phyloP scores from a whole-genome alignment of 2,329 filamentous ascomycete genomes.

The Aureobasidium sp. region DNA sequence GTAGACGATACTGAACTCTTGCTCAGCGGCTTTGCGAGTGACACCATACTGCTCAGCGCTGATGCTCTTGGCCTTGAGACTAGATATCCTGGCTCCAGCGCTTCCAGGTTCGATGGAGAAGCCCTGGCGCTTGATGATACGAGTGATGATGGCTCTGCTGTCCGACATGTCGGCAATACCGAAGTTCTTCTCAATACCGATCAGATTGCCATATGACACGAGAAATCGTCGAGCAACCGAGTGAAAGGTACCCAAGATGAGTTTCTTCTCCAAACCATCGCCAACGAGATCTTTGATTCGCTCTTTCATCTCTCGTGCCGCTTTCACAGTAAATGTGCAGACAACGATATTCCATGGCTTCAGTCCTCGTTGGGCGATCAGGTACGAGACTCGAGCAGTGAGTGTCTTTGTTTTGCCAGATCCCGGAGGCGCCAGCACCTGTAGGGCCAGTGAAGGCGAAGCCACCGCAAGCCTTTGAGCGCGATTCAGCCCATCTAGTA shows the following conservation, averaged over 20 bases:
- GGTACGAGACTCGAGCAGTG: constrained; percentile 83
- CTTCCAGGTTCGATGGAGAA: constrained; percentile 60
- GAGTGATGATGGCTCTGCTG: constrained; percentile 67
- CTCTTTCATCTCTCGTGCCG: constrained; percentile 86
- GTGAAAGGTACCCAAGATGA: constrained; percentile 90
- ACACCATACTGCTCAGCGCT: constrained; percentile 36
- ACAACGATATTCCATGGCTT: constrained; percentile 84
- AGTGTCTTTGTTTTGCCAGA: constrained; percentile 93
- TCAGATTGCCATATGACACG: constrained; percentile 71
- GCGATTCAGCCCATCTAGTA: constrained; percentile 55
- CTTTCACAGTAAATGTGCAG: constrained; percentile 95
- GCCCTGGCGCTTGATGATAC: constrained; percentile 62
- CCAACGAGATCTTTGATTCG: constrained; percentile 77
- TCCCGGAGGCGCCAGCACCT: constrained; percentile 56
- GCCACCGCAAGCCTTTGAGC: constrained; percentile 58
- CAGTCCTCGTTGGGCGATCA: constrained; percentile 63
- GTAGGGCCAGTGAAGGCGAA: constrained; percentile 50
- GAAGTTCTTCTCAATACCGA: constrained; percentile 76
- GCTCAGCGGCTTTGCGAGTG: constrained; percentile 39
- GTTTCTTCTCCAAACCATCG: constrained; percentile 60
- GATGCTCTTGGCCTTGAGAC: constrained; percentile 50
- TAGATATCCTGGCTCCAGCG: constrained; percentile 67
- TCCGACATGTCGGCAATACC: constrained; percentile 84
- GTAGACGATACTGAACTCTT: constrained; percentile 61
- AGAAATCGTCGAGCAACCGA: constrained; percentile 84